These are phyloP conservation scores for Saccharomycopsis sp. DNA, from an alignment of 805 yeast genomes.

Conservation along the genomic window DNA sequence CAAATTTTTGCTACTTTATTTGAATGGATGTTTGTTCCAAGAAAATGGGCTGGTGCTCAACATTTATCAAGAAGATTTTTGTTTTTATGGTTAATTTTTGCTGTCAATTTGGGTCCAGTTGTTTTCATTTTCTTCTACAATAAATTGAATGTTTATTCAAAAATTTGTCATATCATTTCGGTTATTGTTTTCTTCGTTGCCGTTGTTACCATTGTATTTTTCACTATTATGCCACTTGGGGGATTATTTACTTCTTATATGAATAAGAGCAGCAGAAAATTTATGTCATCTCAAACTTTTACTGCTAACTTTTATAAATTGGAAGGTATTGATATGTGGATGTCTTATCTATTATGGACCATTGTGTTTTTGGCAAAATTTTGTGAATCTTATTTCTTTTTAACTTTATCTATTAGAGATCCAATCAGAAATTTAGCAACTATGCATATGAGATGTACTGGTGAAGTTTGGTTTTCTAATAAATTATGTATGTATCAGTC, in stretches of 20 bases:
- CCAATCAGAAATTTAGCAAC: constrained; percentile 86
- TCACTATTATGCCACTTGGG: constrained; percentile 93
- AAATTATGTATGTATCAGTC: constrained; percentile 79
- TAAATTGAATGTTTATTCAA: constrained; percentile 57
- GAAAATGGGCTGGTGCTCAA: constrained; percentile 99
- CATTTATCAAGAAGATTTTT: constrained; percentile 82
- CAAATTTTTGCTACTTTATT: constrained; percentile 83
- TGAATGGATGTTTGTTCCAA: constrained; percentile 96
- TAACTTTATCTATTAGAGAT: constrained; percentile 84
- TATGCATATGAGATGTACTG: constrained; percentile 87
- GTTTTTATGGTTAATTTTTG: constrained; percentile 61
- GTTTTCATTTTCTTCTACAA: constrained; percentile 81
- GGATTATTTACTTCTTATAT: constrained; percentile 90
- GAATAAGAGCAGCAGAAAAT: constrained; percentile 79
- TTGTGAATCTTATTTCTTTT: constrained; percentile 85
- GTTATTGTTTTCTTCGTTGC: constrained; percentile 88
- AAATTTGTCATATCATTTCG: constrained; percentile 69
- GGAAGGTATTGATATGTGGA: constrained; percentile 87
- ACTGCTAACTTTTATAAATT: constrained; percentile 85
- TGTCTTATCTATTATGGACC: constrained; percentile 89
- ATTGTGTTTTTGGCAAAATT: constrained; percentile 85
- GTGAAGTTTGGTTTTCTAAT: constrained; percentile 78
- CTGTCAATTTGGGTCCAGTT: constrained; percentile 75
- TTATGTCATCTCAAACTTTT: constrained; percentile 90
- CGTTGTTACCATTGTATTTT: constrained; percentile 73